Percentiles rank a stretch among this genome's conserved stretches.
Evolutionary conservation across 805 yeast species (phyloP).

Genomic region (Sugiyamaella valdiviana): DNA sequence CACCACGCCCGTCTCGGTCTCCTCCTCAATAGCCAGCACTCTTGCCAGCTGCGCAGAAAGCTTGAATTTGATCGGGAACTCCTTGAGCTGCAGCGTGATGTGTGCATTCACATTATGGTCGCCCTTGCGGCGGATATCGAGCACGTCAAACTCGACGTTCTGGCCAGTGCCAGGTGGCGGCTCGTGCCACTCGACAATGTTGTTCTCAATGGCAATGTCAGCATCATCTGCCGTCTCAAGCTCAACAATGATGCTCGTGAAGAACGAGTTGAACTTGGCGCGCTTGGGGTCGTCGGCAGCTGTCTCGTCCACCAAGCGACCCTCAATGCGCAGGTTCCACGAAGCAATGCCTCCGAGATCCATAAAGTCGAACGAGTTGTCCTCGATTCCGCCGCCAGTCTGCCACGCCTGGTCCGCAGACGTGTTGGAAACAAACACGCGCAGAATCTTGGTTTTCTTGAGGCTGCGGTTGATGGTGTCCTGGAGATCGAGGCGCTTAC

Average conservation of each 20-base stretch:
- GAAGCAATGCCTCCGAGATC: constrained; percentile 35
- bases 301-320: constrained; percentile 58
- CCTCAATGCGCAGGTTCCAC: constrained; percentile 89
- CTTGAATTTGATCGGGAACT: constrained; percentile 59
- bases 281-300: constrained; percentile 43
- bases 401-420: constrained; percentile 91
- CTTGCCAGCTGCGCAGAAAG: constrained; percentile 61
- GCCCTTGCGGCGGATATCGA: constrained; percentile 82
- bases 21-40: constrained; percentile 68
- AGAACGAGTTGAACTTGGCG: constrained; percentile 67
- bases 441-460: constrained; percentile 51
- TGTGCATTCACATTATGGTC: constrained; percentile 55
- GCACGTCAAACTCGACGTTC: constrained; percentile 69
- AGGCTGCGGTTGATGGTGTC: constrained; percentile 50
- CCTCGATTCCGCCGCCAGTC: constrained; percentile 31
- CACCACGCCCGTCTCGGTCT: constrained; percentile 80
- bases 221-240: constrained; percentile 35
- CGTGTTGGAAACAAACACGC: constrained; percentile 78
- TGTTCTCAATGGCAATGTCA: constrained; percentile 28
- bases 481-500: constrained; percentile 80
- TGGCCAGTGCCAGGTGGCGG: constrained; percentile 35
- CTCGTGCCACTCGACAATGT: constrained; percentile 87
- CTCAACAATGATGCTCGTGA: constrained; percentile 82
- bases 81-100: constrained; percentile 76
- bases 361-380: constrained; percentile 26